A percentile compares a stretch with the other conserved stretches of the same genome.
Conservation (phyloP, 345 rosid species). For the Xanthoceras sorbifolium region DNA sequence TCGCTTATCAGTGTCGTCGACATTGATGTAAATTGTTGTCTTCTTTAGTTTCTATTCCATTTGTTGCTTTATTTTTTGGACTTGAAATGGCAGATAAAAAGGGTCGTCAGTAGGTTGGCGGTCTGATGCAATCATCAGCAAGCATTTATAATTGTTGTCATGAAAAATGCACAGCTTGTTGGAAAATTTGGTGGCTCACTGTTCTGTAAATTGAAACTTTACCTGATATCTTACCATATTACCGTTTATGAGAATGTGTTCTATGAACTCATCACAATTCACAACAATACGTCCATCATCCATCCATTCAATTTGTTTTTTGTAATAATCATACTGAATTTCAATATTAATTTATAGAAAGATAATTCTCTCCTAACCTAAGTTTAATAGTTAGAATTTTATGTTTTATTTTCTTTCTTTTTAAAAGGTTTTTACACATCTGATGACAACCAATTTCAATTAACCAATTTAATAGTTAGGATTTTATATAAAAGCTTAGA, state of each 20-base stretch:
- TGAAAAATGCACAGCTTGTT: not conserved
- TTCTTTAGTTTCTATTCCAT: slow-evolving; percentile 35
- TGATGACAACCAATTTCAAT: no score
- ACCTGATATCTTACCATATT: not conserved
- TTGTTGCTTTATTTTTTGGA: slow-evolving; percentile 47
- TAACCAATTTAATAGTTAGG: no score
- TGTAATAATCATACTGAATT: no score
- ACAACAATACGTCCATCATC: no score
- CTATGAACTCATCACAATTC: no score
- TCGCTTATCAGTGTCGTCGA: slow-evolving; percentile 26
- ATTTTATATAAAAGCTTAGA: no score
- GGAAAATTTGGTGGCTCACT: not conserved
- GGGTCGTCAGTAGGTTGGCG: slow-evolving; percentile 6
- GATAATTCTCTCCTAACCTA: no score
- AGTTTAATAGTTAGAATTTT: no score
- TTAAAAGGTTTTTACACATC: no score
- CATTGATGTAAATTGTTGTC: slow-evolving; percentile 45
- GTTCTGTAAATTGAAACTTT: not conserved
- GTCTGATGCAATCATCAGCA: not conserved
- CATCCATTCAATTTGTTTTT: no score
- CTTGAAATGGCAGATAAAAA: slow-evolving; percentile 19
- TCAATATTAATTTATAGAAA: no score
- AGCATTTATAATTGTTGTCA: not conserved
- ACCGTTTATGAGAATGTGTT: not conserved
- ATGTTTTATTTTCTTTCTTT: no score